Percentiles rank a stretch among this genome's conserved stretches.
These are phyloP conservation scores for Botryobasidium botryosum DNA, from an alignment of 768 basidiomycete genomes.

Conservation along the genomic window DNA sequence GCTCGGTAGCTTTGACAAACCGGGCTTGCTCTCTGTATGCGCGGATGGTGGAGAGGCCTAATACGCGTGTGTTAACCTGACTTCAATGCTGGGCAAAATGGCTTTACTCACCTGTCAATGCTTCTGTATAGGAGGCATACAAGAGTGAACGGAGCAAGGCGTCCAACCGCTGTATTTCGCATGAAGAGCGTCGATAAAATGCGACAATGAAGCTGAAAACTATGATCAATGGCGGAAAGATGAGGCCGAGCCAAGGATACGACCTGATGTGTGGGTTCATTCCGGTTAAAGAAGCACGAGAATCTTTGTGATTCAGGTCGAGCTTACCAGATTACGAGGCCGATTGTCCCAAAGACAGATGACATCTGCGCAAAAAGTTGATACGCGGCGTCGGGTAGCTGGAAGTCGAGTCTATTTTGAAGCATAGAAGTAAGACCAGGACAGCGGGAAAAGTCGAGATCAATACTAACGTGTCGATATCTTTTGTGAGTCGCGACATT, in stretches of 20 bases:
- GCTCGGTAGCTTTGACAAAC: not conserved
- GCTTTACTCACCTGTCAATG: too few species aligned
- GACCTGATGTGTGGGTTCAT: too few species aligned
- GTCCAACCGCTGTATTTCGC: too few species aligned
- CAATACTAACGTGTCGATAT: conserved; percentile 12
- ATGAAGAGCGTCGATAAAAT: too few species aligned
- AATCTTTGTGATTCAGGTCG: conserved; percentile 1
- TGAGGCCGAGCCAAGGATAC: conserved; percentile 9
- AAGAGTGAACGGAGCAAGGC: conserved; percentile 55
- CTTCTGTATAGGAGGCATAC: conserved; percentile 66
- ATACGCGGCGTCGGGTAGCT: not conserved
- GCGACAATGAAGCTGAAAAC: too few species aligned
- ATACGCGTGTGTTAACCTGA: too few species aligned
- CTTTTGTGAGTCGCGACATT: conserved; percentile 28
- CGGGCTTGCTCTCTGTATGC: conserved; percentile 56
- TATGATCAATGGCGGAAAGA: too few species aligned
- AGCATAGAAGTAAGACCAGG: conserved; percentile 25
- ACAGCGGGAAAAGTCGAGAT: not conserved
- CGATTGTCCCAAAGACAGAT: too few species aligned
- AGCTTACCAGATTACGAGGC: too few species aligned
- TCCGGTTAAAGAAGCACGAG: conserved; percentile 14
- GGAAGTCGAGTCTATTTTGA: too few species aligned
- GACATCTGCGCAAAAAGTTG: too few species aligned
- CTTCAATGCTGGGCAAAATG: too few species aligned
- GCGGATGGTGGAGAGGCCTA: conserved; percentile 73